Conservation (phyloP, 495 filamentous ascomycete genomes). For the Cryomyces minteri region DNA sequence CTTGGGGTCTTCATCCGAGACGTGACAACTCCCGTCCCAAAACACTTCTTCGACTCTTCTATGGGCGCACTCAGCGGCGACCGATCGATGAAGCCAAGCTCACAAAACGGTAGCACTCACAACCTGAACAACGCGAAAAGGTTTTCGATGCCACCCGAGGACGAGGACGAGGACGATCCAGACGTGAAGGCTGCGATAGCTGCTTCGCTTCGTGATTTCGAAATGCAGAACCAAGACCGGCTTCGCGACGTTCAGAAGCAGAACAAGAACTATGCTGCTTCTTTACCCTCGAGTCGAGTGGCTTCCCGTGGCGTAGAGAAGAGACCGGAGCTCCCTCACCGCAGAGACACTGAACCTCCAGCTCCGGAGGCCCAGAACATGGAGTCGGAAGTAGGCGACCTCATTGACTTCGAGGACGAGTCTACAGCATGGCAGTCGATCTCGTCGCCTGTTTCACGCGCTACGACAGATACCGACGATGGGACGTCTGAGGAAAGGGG, state of each 20-base stretch:
- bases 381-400: slow-evolving; percentile 9
- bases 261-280: slow-evolving; percentile 1
- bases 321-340: slow-evolving; percentile 12
- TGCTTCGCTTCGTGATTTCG: slow-evolving; percentile 19
- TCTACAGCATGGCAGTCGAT: background rate
- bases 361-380: slow-evolving; percentile 3
- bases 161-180: slow-evolving; percentile 17
- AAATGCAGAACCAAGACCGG: slow-evolving; percentile 9
- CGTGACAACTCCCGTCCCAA: slow-evolving; percentile 56
- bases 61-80: slow-evolving; percentile 24
- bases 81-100: slow-evolving; percentile 8
- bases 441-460: background rate
- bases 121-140: slow-evolving; percentile 2
- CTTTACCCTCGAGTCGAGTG: background rate
- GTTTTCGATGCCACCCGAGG: slow-evolving; percentile 5
- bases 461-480: slow-evolving; percentile 1
- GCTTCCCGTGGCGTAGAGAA: background rate
- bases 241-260: slow-evolving; percentile 1
- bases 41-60: slow-evolving; percentile 61
- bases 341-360: slow-evolving; percentile 5
- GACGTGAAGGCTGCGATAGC: slow-evolving; percentile 20
- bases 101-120: slow-evolving; percentile 3
- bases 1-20: slow-evolving; percentile 84
- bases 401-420: slow-evolving; percentile 20
- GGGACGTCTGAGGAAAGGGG: background rate